Conservation (phyloP, 495 filamentous ascomycete genomes). For the Lindgomyces ingoldianus region DNA sequence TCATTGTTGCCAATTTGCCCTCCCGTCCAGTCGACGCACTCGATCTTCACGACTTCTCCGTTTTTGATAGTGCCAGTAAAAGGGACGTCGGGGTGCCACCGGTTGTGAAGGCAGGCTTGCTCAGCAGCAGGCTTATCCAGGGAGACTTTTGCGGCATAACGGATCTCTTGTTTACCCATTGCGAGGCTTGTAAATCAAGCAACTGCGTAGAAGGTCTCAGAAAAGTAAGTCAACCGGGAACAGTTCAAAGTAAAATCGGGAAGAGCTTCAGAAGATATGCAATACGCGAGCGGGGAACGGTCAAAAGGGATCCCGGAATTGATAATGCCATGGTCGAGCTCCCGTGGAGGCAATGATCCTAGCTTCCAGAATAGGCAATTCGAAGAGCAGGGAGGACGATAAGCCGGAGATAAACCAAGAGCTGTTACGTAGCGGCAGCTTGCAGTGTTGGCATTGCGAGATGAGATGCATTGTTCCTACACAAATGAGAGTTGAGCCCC, state of each 20-base stretch:
- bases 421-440: conserved; percentile 33
- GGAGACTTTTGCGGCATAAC: conserved; percentile 74
- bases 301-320: not conserved
- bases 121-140: conserved; percentile 74
- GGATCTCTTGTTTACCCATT: conserved; percentile 54
- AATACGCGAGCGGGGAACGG: conserved; percentile 18
- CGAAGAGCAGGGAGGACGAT: conserved; percentile 29
- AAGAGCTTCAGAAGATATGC: conserved; percentile 12
- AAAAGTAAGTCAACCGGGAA: not conserved
- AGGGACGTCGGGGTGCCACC: conserved; percentile 96
- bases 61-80: conserved; percentile 73
- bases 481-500: conserved; percentile 26
- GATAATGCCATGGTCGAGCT: conserved; percentile 17
- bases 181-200: not conserved
- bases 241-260: not conserved
- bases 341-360: conserved; percentile 17
- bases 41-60: conserved; percentile 89
- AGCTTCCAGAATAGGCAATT: conserved; percentile 15
- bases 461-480: too few relatives aligned
- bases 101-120: conserved; percentile 78
- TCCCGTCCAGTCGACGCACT: conserved; percentile 80
- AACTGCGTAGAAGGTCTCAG: too few relatives aligned
- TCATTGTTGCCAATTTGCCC: conserved; percentile 91
- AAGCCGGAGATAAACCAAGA: conserved; percentile 35
- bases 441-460: conserved; percentile 2